Evolutionary conservation across 495 filamentous ascomycete genomes (phyloP).

Genomic region (Letharia lupina): DNA sequence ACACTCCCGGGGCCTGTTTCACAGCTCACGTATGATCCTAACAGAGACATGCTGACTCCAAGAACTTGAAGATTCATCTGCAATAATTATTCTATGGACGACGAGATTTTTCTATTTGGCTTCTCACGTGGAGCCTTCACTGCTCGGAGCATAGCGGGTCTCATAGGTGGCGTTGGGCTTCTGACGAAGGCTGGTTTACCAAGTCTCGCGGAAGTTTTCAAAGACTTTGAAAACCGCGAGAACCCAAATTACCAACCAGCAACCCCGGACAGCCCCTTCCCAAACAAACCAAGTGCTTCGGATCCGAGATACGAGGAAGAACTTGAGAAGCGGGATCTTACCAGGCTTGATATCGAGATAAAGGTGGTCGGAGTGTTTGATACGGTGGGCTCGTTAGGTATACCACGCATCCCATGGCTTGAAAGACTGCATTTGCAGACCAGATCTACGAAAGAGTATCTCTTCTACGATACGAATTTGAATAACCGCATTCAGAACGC

Average conservation of each 20-base stretch:
- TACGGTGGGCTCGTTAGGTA: constrained; percentile 43
- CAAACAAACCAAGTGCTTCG: constrained; percentile 40
- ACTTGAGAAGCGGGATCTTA: constrained; percentile 20
- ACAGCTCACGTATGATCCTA: background rate
- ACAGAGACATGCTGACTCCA: constrained; percentile 13
- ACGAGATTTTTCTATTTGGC: constrained; percentile 53
- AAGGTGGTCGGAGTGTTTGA: constrained; percentile 52
- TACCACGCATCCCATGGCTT: constrained; percentile 27
- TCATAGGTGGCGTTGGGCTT: constrained; percentile 46
- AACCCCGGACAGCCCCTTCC: constrained; percentile 49
- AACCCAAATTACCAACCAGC: constrained; percentile 31
- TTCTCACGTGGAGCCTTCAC: constrained; percentile 54
- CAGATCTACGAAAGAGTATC: constrained; percentile 22
- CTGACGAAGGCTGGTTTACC: constrained; percentile 36
- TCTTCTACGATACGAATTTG: constrained; percentile 30
- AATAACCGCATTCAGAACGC: constrained; percentile 44
- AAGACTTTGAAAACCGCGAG: constrained; percentile 38
- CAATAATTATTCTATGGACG: constrained; percentile 37
- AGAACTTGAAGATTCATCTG: constrained; percentile 32
- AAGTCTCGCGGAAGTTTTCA: constrained; percentile 39
- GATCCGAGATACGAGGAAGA: constrained; percentile 23
- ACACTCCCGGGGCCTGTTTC: background rate
- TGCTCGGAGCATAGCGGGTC: constrained; percentile 46
- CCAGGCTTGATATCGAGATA: constrained; percentile 31
- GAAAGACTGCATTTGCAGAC: constrained; percentile 23